Evolutionary conservation across 768 basidiomycete genomes (phyloP), one percentile per base, ranked within the genome.

Genomic region (Mycena latifolia): DNA sequence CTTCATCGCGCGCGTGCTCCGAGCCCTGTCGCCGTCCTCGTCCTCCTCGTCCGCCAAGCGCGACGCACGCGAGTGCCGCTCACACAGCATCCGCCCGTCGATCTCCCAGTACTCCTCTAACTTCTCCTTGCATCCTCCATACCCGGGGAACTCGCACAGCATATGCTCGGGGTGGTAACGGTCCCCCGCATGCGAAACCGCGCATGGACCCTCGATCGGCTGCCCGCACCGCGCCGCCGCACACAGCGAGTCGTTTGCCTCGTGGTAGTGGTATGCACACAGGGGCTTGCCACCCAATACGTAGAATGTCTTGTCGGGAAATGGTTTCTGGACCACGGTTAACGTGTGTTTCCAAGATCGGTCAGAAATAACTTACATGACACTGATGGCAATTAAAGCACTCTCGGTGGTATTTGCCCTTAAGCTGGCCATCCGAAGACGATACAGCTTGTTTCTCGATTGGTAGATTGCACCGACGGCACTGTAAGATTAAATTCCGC

Each of bases 371-470:
- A 33, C 51, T 62, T 76, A 93, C 92, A 73, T 93, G 88, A 78
- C 96, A 98, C 3, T 81, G 86, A 65, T 88, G 83, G 78, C 96
- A 98, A 71, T 90, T 94, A 76, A 98, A 98, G 79, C 96, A 98
- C 41, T 90, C 89, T 63, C 88, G 87, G 74, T 97, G 96, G 77
- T 96, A 97, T 77, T 98, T 98, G 65, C 96, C 96, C 77, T 96
- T 96, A 51, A 98, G 84, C 77, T 97, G 96, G 2, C 96, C 96
- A 73, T 98, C 96, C 15, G 92, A 88, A 7, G 92, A 93, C 24
- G 93, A 95, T 24, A 98, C 93, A 24, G 95, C 96, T 70, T 92
- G 91, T 65, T 89, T 94, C 80, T 98, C 96, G 48, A 98, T 98
- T 0, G 94, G 90, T 24, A 90, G 74, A 72, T 87, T 88, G 76